Conservation (phyloP, 108 stramenopile species). For the Nitzschia sp. region DNA sequence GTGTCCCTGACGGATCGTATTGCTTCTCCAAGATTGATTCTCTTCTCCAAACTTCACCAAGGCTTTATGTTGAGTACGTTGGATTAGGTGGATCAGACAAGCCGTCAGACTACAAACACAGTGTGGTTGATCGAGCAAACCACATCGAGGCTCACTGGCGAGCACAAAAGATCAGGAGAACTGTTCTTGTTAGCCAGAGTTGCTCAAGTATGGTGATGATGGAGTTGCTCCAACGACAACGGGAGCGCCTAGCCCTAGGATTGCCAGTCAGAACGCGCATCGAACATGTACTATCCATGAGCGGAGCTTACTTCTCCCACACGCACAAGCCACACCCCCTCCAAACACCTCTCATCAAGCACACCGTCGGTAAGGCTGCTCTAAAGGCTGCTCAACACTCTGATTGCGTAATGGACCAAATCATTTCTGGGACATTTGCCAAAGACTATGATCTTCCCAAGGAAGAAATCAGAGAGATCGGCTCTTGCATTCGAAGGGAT, state of each 20-base stretch:
- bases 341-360: neutral
- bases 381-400: neutral
- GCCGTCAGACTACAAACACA: conserved; percentile 6
- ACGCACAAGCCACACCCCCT: neutral
- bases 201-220: conserved; percentile 23
- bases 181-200: conserved; percentile 10
- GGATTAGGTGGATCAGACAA: conserved; percentile 20
- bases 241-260: neutral
- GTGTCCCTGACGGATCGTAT: conserved; percentile 21
- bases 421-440: neutral
- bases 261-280: conserved; percentile 1
- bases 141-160: conserved; percentile 23
- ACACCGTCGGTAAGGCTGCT: neutral
- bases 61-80: conserved; percentile 26
- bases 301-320: conserved; percentile 20
- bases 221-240: conserved; percentile 26
- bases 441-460: neutral
- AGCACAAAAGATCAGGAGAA: conserved; percentile 8
- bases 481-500: neutral
- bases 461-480: neutral
- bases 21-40: conserved; percentile 13
- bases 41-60: neutral
- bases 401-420: neutral
- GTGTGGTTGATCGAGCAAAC: conserved; percentile 23
- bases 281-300: conserved; percentile 19